Percentiles rank a stretch among this genome's conserved stretches.
These are phyloP conservation scores for Plasmopara halstedii DNA, from an alignment of 352 stramenopile genomes.

Conservation along the genomic window DNA sequence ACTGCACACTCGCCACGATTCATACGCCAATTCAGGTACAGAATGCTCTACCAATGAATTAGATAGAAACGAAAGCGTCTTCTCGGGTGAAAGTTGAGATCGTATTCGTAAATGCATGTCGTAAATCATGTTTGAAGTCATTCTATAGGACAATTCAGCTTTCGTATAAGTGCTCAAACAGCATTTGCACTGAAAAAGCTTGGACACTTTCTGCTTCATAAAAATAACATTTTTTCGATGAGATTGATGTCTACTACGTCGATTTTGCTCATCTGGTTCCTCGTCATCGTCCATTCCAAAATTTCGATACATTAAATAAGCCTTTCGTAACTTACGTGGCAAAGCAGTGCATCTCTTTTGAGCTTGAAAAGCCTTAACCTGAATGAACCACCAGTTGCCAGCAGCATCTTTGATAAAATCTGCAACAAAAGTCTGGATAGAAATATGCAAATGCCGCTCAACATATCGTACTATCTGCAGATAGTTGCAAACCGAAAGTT, in stretches of 20 bases:
- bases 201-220: conserved; percentile 56
- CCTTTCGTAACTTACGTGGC: conserved; percentile 27
- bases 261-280: conserved; percentile 8
- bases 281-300: conserved; percentile 56
- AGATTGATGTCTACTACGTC: conserved; percentile 12
- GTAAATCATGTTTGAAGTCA: conserved; percentile 85
- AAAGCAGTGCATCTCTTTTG: conserved; percentile 34
- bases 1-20: conserved; percentile 80
- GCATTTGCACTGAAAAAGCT: conserved; percentile 74
- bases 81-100: conserved; percentile 41
- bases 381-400: conserved; percentile 72
- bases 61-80: conserved; percentile 39
- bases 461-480: conserved; percentile 64
- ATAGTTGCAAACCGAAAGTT: neutral
- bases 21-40: conserved; percentile 59
- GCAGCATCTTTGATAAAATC: conserved; percentile 65
- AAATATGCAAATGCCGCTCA: conserved; percentile 50
- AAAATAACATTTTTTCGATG: conserved; percentile 19
- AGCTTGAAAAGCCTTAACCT: conserved; percentile 73
- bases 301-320: conserved; percentile 60
- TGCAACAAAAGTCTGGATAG: conserved; percentile 53
- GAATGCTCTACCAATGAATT: conserved; percentile 36
- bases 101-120: conserved; percentile 69
- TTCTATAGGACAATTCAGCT: conserved; percentile 77
- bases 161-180: conserved; percentile 66